A percentile compares a stretch with the other conserved stretches of the same genome.
Conservation (phyloP, 73 alveolate species). For the Paramecium sonneborni region DNA sequence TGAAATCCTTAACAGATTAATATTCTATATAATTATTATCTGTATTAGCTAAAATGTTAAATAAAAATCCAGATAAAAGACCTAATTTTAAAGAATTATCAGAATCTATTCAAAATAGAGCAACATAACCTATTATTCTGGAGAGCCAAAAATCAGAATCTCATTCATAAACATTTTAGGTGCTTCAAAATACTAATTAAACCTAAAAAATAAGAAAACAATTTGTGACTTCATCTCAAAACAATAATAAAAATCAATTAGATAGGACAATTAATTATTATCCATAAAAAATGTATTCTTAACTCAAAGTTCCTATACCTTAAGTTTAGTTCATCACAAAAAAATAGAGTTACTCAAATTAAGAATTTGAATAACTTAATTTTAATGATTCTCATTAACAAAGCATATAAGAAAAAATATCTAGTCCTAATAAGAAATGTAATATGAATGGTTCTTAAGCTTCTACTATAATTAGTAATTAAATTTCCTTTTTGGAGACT, state of each 20-base stretch:
- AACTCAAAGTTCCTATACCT: background rate
- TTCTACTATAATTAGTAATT: background rate
- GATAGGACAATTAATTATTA: too few relatives aligned
- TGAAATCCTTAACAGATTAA: background rate
- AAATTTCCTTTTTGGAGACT: background rate
- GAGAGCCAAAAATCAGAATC: background rate
- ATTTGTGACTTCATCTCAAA: too few relatives aligned
- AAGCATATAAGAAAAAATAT: background rate
- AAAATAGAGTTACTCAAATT: background rate
- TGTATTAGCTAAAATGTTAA: too few relatives aligned
- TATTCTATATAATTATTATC: background rate
- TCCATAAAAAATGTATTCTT: background rate
- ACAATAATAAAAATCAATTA: too few relatives aligned
- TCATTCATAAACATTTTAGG: background rate
- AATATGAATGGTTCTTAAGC: background rate
- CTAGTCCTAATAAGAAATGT: background rate
- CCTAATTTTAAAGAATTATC: background rate
- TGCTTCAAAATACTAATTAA: background rate
- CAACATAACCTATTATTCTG: too few relatives aligned
- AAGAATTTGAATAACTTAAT: background rate
- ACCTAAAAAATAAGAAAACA: too few relatives aligned
- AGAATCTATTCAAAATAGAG: background rate
- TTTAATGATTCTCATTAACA: too few relatives aligned
- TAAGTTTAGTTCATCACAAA: background rate
- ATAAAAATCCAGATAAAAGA: background rate